phyloP scores from a whole-genome alignment of 148 eudicot species.

The Camellia granthamiana region DNA sequence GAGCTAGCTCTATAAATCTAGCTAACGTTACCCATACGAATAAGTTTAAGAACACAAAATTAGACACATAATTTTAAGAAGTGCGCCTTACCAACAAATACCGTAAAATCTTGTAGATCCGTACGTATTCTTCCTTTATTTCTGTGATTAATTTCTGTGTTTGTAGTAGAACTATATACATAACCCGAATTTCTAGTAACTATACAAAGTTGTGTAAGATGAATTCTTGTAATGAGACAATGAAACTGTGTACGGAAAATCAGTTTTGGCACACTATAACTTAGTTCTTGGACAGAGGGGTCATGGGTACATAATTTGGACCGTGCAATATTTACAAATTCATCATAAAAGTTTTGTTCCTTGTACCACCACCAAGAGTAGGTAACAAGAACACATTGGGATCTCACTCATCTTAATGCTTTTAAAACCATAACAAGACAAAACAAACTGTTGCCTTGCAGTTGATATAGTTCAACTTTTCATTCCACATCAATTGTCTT shows the following conservation, averaged over 20 bases:
- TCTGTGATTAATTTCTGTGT: too few species aligned
- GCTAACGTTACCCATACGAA: neutral
- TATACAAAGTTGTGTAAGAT: neutral
- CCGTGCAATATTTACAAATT: neutral
- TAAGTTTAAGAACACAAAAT: neutral
- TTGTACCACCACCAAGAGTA: neutral
- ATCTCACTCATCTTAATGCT: neutral
- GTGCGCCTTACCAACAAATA: too few species aligned
- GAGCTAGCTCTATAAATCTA: neutral
- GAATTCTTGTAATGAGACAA: neutral
- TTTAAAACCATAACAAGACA: slow-evolving; percentile 10
- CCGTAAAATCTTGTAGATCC: too few species aligned
- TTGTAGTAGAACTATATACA: neutral
- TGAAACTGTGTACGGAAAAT: neutral
- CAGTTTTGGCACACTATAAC: neutral
- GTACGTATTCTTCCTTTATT: too few species aligned
- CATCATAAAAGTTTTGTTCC: neutral
- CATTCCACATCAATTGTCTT: neutral
- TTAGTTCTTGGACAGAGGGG: slow-evolving; percentile 7
- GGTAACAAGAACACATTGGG: neutral
- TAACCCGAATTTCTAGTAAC: too few species aligned
- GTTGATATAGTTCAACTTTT: neutral
- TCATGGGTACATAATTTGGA: neutral
- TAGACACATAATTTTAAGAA: too few species aligned
- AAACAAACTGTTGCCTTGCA: neutral